Base-by-base conservation (phyloP, 1,139 yeast genomes). In the Suhomyces guaymorum region DNA sequence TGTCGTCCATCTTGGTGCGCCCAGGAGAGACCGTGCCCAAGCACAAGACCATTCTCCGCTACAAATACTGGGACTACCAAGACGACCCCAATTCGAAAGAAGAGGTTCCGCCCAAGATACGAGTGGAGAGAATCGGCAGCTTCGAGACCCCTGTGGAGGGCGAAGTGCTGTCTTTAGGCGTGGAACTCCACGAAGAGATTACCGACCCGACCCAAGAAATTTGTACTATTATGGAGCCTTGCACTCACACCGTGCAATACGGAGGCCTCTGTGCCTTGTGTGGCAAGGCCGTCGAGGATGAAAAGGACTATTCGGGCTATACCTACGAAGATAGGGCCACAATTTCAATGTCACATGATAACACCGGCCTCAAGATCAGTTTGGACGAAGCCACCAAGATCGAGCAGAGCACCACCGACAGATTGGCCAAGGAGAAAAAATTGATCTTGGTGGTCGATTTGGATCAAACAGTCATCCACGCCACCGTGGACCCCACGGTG, bases 391-490 rank as follows among this genome's bases (percentile, higher is more conserved):
- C 98, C 2, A 81, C 80, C 41, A 78, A 83, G 42, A 80, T 92
- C 35, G 98, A 90, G 54, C 76, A 77, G 41, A 67, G 65, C 26
- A 74, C 92, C 32, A 78, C 87, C 4, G 66, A 71, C 38, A 68
- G 85, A 39, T 70, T 94, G 33, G 60, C 80, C 4, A 59, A 70
- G 18, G 86, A 80, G 38, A 66, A 73, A 42, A 88, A 86, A 54
- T 70, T 92, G 46, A 89, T 92, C 26, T 69, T 92, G 39, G 98
- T 92, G 32, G 99, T 92, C 9, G 99, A 92, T 66, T 70, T 92
- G 44, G 99, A 92, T 63, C 98, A 94, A 60, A 94, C 98, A 0
- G 95, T 92, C 6, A 92, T 92, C 24, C 99, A 92, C 55, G 96
- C 97, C 24, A 92, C 97, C 4, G 97, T 90, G 15, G 98, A 92